Evolutionary conservation across 441 rosid genomes (phyloP).

Genomic region (Croton laevigatus): DNA sequence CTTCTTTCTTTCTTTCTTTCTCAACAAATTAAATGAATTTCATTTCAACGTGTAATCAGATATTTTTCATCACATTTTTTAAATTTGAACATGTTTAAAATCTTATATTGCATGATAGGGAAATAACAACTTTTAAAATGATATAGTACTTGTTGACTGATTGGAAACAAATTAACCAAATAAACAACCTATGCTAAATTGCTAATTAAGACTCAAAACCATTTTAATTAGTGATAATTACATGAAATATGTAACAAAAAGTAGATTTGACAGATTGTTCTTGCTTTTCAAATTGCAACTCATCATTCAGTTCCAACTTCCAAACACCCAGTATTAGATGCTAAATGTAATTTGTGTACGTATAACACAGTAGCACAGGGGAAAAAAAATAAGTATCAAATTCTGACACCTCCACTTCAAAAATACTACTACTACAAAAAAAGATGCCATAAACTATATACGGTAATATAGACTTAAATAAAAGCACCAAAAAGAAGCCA

Average conservation of each 20-base stretch:
- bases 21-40: too few relatives aligned
- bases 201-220: too few relatives aligned
- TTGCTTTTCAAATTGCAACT: conserved; percentile 21
- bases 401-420: conserved; percentile 19
- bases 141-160: too few relatives aligned
- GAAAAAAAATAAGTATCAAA: conserved; percentile 9
- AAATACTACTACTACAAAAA: background rate
- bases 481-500: background rate
- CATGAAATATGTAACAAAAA: background rate
- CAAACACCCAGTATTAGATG: conserved; percentile 44
- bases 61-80: too few relatives aligned
- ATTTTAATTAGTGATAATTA: too few relatives aligned
- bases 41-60: too few relatives aligned
- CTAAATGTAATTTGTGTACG: conserved; percentile 2
- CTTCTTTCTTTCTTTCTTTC: too few relatives aligned
- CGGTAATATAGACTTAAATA: background rate
- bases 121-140: too few relatives aligned
- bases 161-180: too few relatives aligned
- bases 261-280: conserved; percentile 45
- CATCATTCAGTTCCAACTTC: conserved; percentile 20
- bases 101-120: too few relatives aligned
- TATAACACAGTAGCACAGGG: background rate
- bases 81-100: too few relatives aligned
- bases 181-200: too few relatives aligned
- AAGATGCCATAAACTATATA: conserved; percentile 29